Evolutionary conservation across 352 stramenopile species (phyloP), one percentile per base, ranked within the genome.

Genomic region (Phytophthora agathidicida): DNA sequence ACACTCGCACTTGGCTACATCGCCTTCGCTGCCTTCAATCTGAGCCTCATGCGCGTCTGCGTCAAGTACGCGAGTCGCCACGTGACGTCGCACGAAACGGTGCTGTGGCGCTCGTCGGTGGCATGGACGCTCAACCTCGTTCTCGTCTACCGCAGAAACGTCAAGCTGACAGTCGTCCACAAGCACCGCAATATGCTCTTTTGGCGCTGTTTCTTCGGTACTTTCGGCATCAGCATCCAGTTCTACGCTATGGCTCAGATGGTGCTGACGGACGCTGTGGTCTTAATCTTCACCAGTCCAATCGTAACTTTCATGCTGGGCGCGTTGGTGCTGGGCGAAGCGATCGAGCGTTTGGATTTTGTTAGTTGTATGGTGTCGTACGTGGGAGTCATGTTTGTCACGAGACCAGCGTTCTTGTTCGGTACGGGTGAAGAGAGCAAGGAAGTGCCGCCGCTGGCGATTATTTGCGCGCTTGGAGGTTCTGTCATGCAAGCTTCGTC

Each of bases 211-310:
- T 60, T 82, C 16, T 76, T 77, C 31, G 81, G 81, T 17, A 86
- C 80, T 6, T 60, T 61, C 5, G 81, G 66, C 5, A 88, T 90
- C 27, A 69, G 71, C 22, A 77, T 89, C 49, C 66, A 70, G 43
- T 89, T 88, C 55, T 91, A 83, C 59, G 77, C 79, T 16, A 87
- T 91, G 44, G 79, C 77, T 17, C 67, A 82, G 26, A 91, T 91
- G 81, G 77, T 91, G 48, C 62, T 91, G 3, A 80, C 79, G 1
- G 81, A 91, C 36, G 79, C 81, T 7, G 83, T 76, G 37, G 76
- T 85, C 7, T 65, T 91, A 35, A 81, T 84, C 47, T 89, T 88
- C 41, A 74, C 68, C 17, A 87, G 77, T 13, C 81, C 81, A 8
- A 75, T 91, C 28, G 46, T 86, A 30, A 88, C 77, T 2, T 87